phyloP scores from a whole-genome alignment of 2,329 filamentous ascomycete species.

The Epichloe amarillans region DNA sequence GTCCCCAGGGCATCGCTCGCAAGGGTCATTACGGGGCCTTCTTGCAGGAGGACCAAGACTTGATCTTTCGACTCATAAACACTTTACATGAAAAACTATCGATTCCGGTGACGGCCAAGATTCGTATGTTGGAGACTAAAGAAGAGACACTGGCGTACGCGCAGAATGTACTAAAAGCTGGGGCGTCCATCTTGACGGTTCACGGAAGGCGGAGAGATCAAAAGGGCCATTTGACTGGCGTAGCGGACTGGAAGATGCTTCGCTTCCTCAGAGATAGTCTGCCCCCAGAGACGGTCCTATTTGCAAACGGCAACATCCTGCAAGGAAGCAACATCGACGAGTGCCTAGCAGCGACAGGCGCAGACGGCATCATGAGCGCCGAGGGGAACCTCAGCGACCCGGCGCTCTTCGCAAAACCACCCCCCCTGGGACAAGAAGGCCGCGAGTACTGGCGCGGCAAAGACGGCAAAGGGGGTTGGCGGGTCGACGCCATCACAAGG shows the following conservation, averaged over 20 bases:
- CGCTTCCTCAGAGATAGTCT: slow-evolving; percentile 70
- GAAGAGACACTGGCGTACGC: slow-evolving; percentile 86
- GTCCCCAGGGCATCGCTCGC: slow-evolving; percentile 87
- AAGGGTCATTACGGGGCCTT: slow-evolving; percentile 90
- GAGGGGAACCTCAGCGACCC: slow-evolving; percentile 92
- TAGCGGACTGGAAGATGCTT: slow-evolving; percentile 86
- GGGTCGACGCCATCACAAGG: slow-evolving; percentile 76
- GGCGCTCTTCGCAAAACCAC: slow-evolving; percentile 63
- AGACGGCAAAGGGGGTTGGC: slow-evolving; percentile 70
- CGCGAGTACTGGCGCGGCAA: slow-evolving; percentile 77
- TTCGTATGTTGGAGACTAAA: slow-evolving; percentile 73
- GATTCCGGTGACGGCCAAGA: slow-evolving; percentile 88
- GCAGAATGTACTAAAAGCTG: slow-evolving; percentile 70
- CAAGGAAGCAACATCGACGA: slow-evolving; percentile 62
- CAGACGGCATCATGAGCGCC: slow-evolving; percentile 88
- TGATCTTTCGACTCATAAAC: slow-evolving; percentile 72
- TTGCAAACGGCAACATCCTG: slow-evolving; percentile 91
- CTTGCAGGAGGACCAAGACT: slow-evolving; percentile 78
- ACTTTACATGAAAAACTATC: slow-evolving; percentile 66
- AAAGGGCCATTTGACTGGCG: slow-evolving; percentile 86
- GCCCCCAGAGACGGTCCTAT: slow-evolving; percentile 79
- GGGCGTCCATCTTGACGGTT: slow-evolving; percentile 85
- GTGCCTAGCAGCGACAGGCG: slow-evolving; percentile 73
- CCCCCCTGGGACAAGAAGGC: slow-evolving; percentile 48
- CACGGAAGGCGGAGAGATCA: slow-evolving; percentile 83